phyloP scores from a whole-genome alignment of 169 alveolate genomes.

The Plasmodium relictum region DNA sequence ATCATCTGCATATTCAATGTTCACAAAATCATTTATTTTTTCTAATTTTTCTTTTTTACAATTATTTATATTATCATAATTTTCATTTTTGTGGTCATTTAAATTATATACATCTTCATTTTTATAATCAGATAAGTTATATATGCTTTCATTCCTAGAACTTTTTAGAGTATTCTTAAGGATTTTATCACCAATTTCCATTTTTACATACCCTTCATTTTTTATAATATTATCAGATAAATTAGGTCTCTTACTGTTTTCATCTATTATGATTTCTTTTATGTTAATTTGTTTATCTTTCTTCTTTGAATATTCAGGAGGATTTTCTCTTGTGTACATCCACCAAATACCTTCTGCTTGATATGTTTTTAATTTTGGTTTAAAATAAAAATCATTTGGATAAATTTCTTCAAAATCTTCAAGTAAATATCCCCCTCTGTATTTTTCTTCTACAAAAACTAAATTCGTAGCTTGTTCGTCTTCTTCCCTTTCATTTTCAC shows the following conservation, averaged over 20 bases:
- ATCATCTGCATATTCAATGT: not conserved
- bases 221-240: not conserved
- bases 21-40: not conserved
- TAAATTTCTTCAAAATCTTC: constrained; percentile 71
- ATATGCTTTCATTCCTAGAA: not conserved
- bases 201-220: not conserved
- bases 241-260: not conserved
- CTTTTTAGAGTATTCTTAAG: not conserved
- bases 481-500: constrained; percentile 64
- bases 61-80: not conserved
- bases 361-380: constrained; percentile 52
- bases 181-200: not conserved
- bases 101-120: not conserved
- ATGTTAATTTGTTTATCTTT: not conserved
- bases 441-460: constrained; percentile 67
- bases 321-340: constrained; percentile 72
- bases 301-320: constrained; percentile 55
- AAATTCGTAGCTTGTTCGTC: constrained; percentile 63
- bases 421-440: constrained; percentile 61
- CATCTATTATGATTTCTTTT: constrained; percentile 59
- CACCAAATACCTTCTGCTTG: constrained; percentile 78
- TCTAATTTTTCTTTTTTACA: not conserved
- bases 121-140: not conserved
- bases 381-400: constrained; percentile 46
- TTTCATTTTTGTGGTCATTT: not conserved